Evolutionary conservation across 768 basidiomycete genomes (phyloP).

Genomic region (Suillus variegatus): DNA sequence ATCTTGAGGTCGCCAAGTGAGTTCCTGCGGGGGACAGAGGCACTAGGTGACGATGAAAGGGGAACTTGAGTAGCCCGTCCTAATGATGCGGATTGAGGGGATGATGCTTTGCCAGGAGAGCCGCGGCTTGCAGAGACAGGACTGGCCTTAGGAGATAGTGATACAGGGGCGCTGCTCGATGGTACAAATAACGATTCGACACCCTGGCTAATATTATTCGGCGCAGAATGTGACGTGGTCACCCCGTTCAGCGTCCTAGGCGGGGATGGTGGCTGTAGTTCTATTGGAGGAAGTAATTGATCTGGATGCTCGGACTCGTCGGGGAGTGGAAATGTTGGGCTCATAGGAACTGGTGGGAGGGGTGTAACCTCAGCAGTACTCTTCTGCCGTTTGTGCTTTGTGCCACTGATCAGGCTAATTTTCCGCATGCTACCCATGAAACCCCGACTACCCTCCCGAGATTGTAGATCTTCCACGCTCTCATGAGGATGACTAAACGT

Average conservation of each 20-base stretch:
- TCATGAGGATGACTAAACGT: conserved; percentile 33
- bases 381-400: conserved; percentile 59
- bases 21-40: conserved; percentile 50
- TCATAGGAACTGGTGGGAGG: conserved; percentile 18
- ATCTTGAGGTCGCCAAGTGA: conserved; percentile 76
- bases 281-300: conserved; percentile 50
- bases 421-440: conserved; percentile 66
- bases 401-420: conserved; percentile 54
- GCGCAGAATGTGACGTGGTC: conserved; percentile 18
- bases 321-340: conserved; percentile 12
- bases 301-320: conserved; percentile 3
- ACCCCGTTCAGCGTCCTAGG: conserved; percentile 30
- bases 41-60: conserved; percentile 23
- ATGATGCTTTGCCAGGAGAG: conserved; percentile 28
- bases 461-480: conserved; percentile 30
- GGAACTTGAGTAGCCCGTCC: conserved; percentile 43
- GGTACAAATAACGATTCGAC: conserved; percentile 22
- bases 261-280: conserved; percentile 56
- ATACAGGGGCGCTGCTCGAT: conserved; percentile 28
- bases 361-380: conserved; percentile 40
- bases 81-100: conserved; percentile 49
- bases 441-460: conserved; percentile 39
- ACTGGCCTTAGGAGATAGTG: conserved; percentile 21
- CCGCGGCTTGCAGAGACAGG: conserved; percentile 20
- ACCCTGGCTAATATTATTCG: conserved; percentile 21